phyloP scores from a whole-genome alignment of 2,329 filamentous ascomycete species.

The Xylariaceae sp. region DNA sequence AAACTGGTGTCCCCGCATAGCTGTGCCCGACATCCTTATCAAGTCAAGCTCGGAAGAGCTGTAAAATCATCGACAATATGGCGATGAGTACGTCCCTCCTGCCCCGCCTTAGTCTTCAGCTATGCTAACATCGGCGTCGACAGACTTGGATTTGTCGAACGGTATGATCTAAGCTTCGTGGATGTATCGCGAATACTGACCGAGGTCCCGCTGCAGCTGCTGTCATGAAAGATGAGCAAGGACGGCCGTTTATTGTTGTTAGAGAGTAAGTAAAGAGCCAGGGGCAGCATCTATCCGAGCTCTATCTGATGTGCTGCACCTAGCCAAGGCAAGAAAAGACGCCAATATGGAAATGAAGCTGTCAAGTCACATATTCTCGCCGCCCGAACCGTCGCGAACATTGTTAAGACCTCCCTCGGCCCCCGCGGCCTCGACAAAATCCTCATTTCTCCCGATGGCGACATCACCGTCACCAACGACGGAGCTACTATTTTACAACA shows the following conservation, averaged over 20 bases:
- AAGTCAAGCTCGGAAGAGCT: conserved; percentile 40
- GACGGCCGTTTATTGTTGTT: conserved; percentile 96
- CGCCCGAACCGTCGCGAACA: conserved; percentile 92
- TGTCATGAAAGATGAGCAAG: conserved; percentile 96
- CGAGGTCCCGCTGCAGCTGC: conserved; percentile 53
- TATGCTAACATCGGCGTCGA: conserved; percentile 36
- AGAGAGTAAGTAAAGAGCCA: conserved; percentile 75
- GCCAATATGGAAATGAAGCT: conserved; percentile 93
- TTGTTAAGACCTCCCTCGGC: conserved; percentile 95
- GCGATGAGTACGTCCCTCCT: conserved; percentile 60
- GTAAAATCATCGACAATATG: conserved; percentile 52
- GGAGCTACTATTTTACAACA: conserved; percentile 95
- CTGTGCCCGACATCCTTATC: background rate
- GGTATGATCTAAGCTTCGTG: conserved; percentile 58
- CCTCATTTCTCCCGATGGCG: conserved; percentile 95
- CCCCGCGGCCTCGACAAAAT: conserved; percentile 98
- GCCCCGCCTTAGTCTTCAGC: conserved; percentile 28
- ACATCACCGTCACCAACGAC: conserved; percentile 99
- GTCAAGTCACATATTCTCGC: conserved; percentile 98
- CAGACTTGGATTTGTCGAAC: conserved; percentile 84
- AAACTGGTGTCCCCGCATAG: background rate
- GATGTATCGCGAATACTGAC: conserved; percentile 21
- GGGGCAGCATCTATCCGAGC: background rate
- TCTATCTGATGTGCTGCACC: conserved; percentile 27
- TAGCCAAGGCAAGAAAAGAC: conserved; percentile 97